Base-by-base conservation (phyloP, 2,329 filamentous ascomycete genomes). In the Xylariales sp. region DNA sequence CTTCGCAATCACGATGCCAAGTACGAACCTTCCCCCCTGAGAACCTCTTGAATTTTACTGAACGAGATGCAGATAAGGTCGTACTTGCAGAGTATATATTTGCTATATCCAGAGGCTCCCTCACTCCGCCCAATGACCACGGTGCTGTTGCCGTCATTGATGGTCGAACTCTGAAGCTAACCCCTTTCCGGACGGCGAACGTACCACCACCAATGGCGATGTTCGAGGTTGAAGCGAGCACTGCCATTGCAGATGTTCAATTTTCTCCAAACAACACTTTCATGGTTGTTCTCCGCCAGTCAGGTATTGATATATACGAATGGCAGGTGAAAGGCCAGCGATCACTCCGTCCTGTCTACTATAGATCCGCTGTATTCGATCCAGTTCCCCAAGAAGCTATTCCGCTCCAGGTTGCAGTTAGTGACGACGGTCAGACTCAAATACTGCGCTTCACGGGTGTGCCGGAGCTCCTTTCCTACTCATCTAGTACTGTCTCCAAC, bases 161-260 rank as follows among this genome's bases (percentile, higher is more conserved):
- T 61, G 93, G 93, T 12, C 76, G 67, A 35, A 78, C 59, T 3
- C 64, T 97, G 44, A 95, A 94, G 58, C 63, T 97, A 33, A 97
- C 93, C 0, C 88, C 93, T 1, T 75, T 98, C 49, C 76, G 86
- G 47, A 75, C 83, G 37, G 86, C 88, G 10, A 95, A 93, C 54
- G 74, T 96, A 3, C 93, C 93, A 18, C 93, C 93, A 20, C 93
- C 93, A 1, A 96, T 97, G 89, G 81, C 88, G 12, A 73, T 91
- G 47, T 85, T 85, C 50, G 86, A 94, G 43, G 54, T 96, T 14
- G 54, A 68, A 10, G 63, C 85, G 20, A 68, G 76, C 11, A 73
- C 73, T 0, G 81, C 83, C 40, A 74, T 80, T 3, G 66, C 87
- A 14, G 89, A 96, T 63, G 79, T 93, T 38, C 80, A 84, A 0